Conservation (phyloP, 2,329 filamentous ascomycete genomes). For the Furcasterigmium furcatum region DNA sequence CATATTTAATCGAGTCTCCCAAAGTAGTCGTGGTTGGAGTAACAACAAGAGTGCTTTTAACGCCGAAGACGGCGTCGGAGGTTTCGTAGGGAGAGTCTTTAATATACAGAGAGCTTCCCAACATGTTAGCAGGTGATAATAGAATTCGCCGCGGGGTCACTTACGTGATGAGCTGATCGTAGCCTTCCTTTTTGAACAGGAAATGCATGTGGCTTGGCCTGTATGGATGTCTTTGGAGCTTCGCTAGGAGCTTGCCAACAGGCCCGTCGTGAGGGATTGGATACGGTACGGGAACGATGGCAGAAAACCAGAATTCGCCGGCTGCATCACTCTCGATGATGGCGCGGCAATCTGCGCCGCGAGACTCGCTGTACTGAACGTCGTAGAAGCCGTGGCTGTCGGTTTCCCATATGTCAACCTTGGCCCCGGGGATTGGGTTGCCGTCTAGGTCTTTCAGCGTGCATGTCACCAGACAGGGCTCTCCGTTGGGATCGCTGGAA, state of each 20-base stretch:
- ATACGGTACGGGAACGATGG: slow-evolving; percentile 79
- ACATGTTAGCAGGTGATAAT: slow-evolving; percentile 41
- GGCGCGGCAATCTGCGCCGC: slow-evolving; percentile 59
- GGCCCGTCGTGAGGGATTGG: slow-evolving; percentile 81
- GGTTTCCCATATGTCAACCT: slow-evolving; percentile 83
- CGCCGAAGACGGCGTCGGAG: slow-evolving; percentile 5
- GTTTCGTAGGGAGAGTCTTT: slow-evolving; percentile 1
- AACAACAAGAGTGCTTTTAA: slow-evolving; percentile 5
- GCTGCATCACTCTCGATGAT: background rate
- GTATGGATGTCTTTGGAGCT: slow-evolving; percentile 57
- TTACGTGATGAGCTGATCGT: background rate
- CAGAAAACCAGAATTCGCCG: slow-evolving; percentile 72
- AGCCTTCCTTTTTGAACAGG: background rate
- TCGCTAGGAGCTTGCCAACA: slow-evolving; percentile 66
- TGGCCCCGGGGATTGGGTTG: slow-evolving; percentile 60
- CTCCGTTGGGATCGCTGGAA: slow-evolving; percentile 65
- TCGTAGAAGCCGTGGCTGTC: slow-evolving; percentile 80
- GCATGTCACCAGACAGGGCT: slow-evolving; percentile 69
- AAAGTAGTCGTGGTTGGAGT: background rate
- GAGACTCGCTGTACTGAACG: slow-evolving; percentile 69
- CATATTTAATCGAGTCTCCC: slow-evolving; percentile 2
- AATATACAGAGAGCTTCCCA: background rate
- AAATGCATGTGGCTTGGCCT: background rate
- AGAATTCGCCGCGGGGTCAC: background rate
- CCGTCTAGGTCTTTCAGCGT: slow-evolving; percentile 64